These are phyloP conservation scores for Manihot esculenta DNA, from an alignment of 441 rosid genomes.

Conservation along the genomic window DNA sequence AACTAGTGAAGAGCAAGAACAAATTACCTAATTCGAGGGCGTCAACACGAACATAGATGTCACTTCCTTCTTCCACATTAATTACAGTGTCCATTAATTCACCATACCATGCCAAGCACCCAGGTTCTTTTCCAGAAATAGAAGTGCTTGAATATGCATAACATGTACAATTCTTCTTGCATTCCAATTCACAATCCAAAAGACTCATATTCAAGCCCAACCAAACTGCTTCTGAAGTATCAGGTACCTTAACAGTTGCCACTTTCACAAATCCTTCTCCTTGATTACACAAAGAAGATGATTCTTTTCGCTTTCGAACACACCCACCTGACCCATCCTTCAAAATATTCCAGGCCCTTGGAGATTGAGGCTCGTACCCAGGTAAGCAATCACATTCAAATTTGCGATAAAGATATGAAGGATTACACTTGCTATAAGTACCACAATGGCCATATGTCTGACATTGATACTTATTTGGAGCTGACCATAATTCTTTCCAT, in stretches of 20 bases:
- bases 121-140: too few relatives aligned
- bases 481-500: background rate
- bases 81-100: conserved; percentile 12
- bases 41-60: conserved; percentile 20
- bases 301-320: conserved; percentile 6
- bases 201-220: too few relatives aligned
- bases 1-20: background rate
- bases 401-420: background rate
- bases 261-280: too few relatives aligned
- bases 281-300: background rate
- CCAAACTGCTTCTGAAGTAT: too few relatives aligned
- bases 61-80: background rate
- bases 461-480: background rate
- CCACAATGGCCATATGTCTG: background rate
- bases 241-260: background rate
- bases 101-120: conserved; percentile 20
- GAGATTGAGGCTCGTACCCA: background rate
- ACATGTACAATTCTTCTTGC: too few relatives aligned
- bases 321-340: conserved; percentile 30
- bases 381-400: background rate
- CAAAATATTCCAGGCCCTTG: background rate
- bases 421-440: background rate
- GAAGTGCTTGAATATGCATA: too few relatives aligned
- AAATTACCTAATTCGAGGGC: conserved; percentile 19
- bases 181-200: too few relatives aligned